These are phyloP conservation scores for Arthrinium puccinioides DNA, from an alignment of 2,329 filamentous ascomycete species.

Conservation along the genomic window DNA sequence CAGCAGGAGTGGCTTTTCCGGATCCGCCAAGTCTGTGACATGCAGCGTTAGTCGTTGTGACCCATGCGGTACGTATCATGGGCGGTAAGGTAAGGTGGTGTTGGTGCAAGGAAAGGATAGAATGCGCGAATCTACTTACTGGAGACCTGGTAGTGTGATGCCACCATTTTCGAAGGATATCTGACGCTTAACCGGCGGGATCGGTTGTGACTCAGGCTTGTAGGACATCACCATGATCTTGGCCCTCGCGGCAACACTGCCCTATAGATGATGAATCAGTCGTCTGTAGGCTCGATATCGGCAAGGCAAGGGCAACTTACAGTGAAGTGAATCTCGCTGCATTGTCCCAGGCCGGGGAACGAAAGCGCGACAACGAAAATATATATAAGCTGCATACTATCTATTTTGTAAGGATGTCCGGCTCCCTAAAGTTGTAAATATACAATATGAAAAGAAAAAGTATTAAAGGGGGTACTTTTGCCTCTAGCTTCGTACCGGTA, in stretches of 20 bases:
- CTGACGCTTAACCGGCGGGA: conserved; percentile 6
- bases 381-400: conserved; percentile 8
- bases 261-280: conserved; percentile 5
- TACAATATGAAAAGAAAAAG: background rate
- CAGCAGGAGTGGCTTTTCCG: no score
- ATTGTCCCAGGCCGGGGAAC: conserved; percentile 3
- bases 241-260: conserved; percentile 9
- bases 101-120: no score
- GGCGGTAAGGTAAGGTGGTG: no score
- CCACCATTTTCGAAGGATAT: conserved; percentile 1
- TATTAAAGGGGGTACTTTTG: background rate
- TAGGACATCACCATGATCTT: conserved; percentile 4
- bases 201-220: no score
- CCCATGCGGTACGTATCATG: no score
- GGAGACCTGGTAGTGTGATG: no score
- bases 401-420: conserved; percentile 4
- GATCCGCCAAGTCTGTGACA: no score
- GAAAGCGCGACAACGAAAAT: conserved; percentile 6
- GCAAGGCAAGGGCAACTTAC: no score
- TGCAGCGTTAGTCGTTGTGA: no score
- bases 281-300: no score
- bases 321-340: conserved; percentile 4
- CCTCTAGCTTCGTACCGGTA: background rate
- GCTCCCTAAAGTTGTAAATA: background rate
- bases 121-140: no score